Evolutionary conservation across 73 alveolate species (phyloP).

Genomic region (Tetrahymena elliotti): DNA sequence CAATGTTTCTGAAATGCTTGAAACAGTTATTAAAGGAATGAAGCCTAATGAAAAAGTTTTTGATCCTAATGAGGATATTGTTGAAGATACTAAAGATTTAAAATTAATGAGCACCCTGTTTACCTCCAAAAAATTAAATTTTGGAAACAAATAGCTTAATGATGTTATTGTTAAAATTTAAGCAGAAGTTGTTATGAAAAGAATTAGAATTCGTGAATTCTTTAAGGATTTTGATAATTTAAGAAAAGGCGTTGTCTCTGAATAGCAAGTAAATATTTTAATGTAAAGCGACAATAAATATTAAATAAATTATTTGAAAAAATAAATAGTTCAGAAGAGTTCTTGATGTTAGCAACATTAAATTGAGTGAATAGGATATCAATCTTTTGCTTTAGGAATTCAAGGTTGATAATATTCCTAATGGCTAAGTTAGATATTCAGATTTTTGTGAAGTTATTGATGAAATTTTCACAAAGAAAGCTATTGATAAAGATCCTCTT

Average conservation of each 20-base stretch:
- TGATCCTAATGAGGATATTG: conserved; percentile 26
- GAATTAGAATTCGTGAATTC: conserved; percentile 82
- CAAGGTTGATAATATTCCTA: conserved; percentile 47
- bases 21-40: conserved; percentile 43
- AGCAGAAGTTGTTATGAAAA: conserved; percentile 76
- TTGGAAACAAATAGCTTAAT: conserved; percentile 27
- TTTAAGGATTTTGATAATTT: conserved; percentile 82
- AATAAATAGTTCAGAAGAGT: conserved; percentile 67
- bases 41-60: conserved; percentile 22
- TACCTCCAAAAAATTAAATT: conserved; percentile 22
- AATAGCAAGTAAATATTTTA: neutral
- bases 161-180: conserved; percentile 77
- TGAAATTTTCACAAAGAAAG: conserved; percentile 65
- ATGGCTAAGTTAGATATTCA: conserved; percentile 55
- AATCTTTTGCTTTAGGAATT: conserved; percentile 54
- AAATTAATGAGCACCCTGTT: conserved; percentile 46
- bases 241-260: conserved; percentile 79
- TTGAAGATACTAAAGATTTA: conserved; percentile 37
- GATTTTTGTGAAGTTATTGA: conserved; percentile 67
- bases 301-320: neutral
- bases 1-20: conserved; percentile 74
- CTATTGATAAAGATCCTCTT: conserved; percentile 71
- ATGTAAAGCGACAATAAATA: neutral
- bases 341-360: conserved; percentile 66
- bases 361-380: conserved; percentile 72